A percentile compares a stretch with the other conserved stretches of the same genome.
Conservation (phyloP, 2,329 filamentous ascomycete genomes). For the Cadophora gregata region DNA sequence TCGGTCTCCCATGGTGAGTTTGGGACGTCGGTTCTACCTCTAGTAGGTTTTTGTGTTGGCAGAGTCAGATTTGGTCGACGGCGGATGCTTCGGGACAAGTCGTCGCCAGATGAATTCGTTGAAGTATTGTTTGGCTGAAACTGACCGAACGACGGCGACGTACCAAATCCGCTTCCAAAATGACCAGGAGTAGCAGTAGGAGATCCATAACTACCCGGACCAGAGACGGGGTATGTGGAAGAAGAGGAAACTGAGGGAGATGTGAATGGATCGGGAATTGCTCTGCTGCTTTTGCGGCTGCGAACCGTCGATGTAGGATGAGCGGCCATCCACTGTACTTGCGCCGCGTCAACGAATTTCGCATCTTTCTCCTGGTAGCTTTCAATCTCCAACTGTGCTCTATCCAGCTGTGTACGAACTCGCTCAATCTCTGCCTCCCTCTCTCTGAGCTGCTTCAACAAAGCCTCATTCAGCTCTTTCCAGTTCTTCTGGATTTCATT, state of each 20-base stretch:
- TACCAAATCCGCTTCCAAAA: conserved; percentile 1
- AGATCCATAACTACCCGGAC: conserved; percentile 6
- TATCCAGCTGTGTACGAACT: not conserved
- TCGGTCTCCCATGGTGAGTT: not conserved
- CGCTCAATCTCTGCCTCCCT: conserved; percentile 31
- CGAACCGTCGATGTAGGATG: conserved; percentile 29
- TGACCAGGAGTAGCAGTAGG: not conserved
- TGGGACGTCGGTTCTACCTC: conserved; percentile 1
- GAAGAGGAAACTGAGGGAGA: conserved; percentile 28
- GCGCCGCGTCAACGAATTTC: conserved; percentile 28
- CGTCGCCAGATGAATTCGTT: not conserved
- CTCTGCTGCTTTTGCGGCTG: conserved; percentile 22
- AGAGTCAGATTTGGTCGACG: conserved; percentile 4
- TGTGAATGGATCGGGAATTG: conserved; percentile 32
- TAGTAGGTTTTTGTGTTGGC: not conserved
- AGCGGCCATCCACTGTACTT: conserved; percentile 33
- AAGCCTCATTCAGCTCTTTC: conserved; percentile 11
- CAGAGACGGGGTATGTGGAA: conserved; percentile 3
- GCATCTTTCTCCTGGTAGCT: conserved; percentile 20
- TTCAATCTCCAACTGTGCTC: conserved; percentile 6
- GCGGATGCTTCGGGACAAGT: not conserved
- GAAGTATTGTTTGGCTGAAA: conserved; percentile 1
- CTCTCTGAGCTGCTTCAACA: conserved; percentile 27
- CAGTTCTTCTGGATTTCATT: conserved; percentile 18
- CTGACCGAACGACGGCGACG: conserved; percentile 7